These are phyloP conservation scores for Boletus pseudo-olivaceus DNA, from an alignment of 768 basidiomycete species.

Conservation along the genomic window DNA sequence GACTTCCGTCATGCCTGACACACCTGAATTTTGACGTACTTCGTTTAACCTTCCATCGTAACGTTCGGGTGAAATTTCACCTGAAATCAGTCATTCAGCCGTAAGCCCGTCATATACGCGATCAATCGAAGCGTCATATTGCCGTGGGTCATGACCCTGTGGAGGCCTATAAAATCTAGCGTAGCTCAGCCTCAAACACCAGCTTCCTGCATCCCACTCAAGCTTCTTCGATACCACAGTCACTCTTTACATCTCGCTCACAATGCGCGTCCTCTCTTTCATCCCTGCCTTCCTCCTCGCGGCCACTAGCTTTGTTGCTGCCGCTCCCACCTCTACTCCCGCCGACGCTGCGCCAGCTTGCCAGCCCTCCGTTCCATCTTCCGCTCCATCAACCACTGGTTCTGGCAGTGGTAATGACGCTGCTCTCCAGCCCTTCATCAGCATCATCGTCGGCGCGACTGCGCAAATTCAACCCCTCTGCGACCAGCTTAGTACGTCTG, in stretches of 20 bases:
- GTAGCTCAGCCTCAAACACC: accelerated
- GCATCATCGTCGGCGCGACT: not conserved
- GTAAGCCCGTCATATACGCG: too few relatives aligned
- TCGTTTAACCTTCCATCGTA: not conserved
- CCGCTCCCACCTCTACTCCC: conserved; percentile 1
- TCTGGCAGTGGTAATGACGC: not conserved
- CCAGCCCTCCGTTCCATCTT: not conserved
- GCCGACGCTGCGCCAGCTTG: not conserved
- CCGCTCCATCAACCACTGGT: not conserved
- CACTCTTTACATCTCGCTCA: conserved; percentile 13
- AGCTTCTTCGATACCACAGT: not conserved
- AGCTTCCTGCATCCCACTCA: not conserved
- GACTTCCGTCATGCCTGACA: not conserved
- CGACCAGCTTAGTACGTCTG: not conserved
- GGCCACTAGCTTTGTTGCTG: conserved; percentile 16
- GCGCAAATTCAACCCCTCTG: not conserved
- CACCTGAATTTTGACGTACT: not conserved
- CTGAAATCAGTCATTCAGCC: not conserved
- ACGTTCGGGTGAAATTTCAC: not conserved
- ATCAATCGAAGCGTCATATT: too few relatives aligned
- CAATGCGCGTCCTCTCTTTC: conserved; percentile 26
- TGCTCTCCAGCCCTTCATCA: conserved; percentile 4
- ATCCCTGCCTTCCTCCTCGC: conserved; percentile 18
- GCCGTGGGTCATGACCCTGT: not conserved
- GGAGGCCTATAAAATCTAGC: conserved; percentile 3